Base-by-base conservation (phyloP, 2,329 filamentous ascomycete species). In the Leptoxyphium fumago region DNA sequence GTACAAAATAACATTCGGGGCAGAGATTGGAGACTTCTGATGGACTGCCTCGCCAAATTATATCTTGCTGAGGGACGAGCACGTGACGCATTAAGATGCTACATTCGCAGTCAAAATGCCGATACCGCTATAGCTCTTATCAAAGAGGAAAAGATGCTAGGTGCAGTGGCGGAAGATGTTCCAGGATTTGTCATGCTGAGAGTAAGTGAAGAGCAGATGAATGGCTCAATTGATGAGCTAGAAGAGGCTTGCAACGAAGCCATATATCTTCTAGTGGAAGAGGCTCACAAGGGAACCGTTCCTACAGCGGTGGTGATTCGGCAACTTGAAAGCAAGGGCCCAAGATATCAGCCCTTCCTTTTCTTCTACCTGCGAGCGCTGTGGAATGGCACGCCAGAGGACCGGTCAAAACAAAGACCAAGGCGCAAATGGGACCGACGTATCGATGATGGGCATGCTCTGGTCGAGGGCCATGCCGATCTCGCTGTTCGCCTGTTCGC, bases 341-440 rank as follows among this genome's bases (percentile, higher is more conserved):
- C 55, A 5, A 48, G 52, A 2, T 68, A 84, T 42, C 70, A 78
- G 42, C 69, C 85, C 0, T 95, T 94, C 57, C 73, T 94, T 0
- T 96, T 84, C 66, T 93, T 96, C 64, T 98, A 98, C 60, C 73
- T 98, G 18, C 80, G 83, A 10, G 79, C 81, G 0, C 69, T 98
- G 2, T 98, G 89, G 88, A 76, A 73, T 46, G 86, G 84, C 1
- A 36, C 32, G 15, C 32, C 32, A 36, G 32, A 36, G 9, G 32
- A 36, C 32, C 56, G 60, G 18, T 58, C 45, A 30, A 45, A 47
- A 41, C 46, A 44, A n/a, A 46, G 52, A 10, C 53, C 52, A n/a
- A 42, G 13, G 7, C 18, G 52, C 11, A 55, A 52, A 41, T 53
- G 50, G 41, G 50, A 55, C 34, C 52, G 47, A 36, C 48, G 45